These are phyloP conservation scores for Eucalyptus albens DNA, from an alignment of 345 rosid genomes.

Conservation along the genomic window DNA sequence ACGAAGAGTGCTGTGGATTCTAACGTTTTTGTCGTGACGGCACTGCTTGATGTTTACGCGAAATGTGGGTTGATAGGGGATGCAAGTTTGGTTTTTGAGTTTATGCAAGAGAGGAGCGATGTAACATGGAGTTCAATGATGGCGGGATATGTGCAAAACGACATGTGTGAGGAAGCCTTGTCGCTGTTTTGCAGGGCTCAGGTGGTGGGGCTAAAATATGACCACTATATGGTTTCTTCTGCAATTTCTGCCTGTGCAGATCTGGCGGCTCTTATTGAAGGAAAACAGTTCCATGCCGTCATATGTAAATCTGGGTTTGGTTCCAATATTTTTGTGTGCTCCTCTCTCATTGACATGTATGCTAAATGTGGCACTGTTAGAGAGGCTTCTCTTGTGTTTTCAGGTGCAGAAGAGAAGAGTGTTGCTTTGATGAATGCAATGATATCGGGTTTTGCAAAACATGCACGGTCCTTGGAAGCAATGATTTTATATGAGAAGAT, in stretches of 20 bases:
- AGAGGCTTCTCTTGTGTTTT: constrained; percentile 50
- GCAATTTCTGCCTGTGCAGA: constrained; percentile 66
- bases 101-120: constrained; percentile 45
- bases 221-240: constrained; percentile 57
- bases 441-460: constrained; percentile 65
- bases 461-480: constrained; percentile 47
- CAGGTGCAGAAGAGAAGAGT: constrained; percentile 29
- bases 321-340: constrained; percentile 40
- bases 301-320: constrained; percentile 46
- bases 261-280: constrained; percentile 55
- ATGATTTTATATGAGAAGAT: constrained; percentile 78
- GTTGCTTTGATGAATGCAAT: constrained; percentile 66
- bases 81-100: constrained; percentile 39
- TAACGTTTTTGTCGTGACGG: constrained; percentile 54
- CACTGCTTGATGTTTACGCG: constrained; percentile 74
- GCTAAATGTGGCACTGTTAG: constrained; percentile 61
- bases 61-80: constrained; percentile 47
- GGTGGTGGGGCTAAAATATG: constrained; percentile 23
- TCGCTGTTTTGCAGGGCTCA: constrained; percentile 27
- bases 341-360: constrained; percentile 73
- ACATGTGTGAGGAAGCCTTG: constrained; percentile 61
- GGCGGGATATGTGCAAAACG: constrained; percentile 63
- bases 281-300: constrained; percentile 62
- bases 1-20: constrained; percentile 33
- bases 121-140: constrained; percentile 91